Evolutionary conservation across 2,329 filamentous ascomycete genomes (phyloP), one percentile per base, ranked within the genome.

Genomic region (Botrytis squamosa): DNA sequence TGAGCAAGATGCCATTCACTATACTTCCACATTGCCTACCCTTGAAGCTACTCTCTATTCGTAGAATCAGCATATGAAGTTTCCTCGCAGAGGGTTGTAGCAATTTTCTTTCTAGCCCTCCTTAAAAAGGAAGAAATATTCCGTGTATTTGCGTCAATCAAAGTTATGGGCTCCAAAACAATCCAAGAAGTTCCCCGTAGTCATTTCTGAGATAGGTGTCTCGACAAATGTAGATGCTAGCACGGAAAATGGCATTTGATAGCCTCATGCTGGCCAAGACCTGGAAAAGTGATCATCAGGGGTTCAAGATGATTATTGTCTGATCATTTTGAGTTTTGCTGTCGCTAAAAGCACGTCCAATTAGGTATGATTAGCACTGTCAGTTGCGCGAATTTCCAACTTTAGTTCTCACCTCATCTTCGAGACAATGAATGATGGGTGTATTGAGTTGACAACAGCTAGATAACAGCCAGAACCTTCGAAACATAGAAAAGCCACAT

Each of bases 151-250:
- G 6, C 52, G 6, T 55, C 7, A 29, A 55, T 3, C n/a, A 29
- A 55, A 29, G 14, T 18, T 29, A n/a, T 55, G 14, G 52, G 29
- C 6, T 4, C 3, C 3, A 55, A 10, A 52, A n/a, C 25, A 4
- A 6, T 2, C 7, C 14, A 14, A 8, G 3, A 18, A 18, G 3
- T 3, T 18, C 2, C 6, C 5, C 3, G 12, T 29, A 0, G n/a
- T 16, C 14, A 29, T n/a, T 29, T 55, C 14, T 55, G 14, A 29
- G 52, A 29, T 29, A 16, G 2, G 14, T 29, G 6, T 55, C 12
- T 29, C 14, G 6, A 29, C 1, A 29, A 55, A 18, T 29, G 16
- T 55, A 29, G 52, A n/a, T 29, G 18, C 3, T 29, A 55, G 14
- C 52, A 55, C 52, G 14, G 7, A 18, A n/a, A 29, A 16, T 9